A percentile compares a stretch with the other conserved stretches of the same genome.
Conservation (phyloP, 176 grass and related monocot species). For the Triticum aestivum region DNA sequence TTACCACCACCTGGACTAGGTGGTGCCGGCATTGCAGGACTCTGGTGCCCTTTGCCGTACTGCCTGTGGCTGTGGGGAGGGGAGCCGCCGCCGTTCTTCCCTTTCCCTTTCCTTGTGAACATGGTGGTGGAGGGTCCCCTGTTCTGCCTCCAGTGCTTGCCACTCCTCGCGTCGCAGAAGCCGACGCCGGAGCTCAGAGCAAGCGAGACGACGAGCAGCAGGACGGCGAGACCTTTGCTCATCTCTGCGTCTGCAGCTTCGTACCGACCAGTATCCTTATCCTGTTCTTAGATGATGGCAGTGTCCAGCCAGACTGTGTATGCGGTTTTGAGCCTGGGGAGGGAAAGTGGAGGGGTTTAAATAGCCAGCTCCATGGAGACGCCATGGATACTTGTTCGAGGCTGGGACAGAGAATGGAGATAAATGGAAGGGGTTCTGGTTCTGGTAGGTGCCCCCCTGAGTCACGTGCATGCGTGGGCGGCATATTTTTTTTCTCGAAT, state of each 20-base stretch:
- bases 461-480: constrained; percentile 28
- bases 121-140: constrained; percentile 38
- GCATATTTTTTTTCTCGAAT: no score
- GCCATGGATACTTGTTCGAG: constrained; percentile 26
- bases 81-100: constrained; percentile 29
- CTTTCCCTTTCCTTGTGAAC: constrained; percentile 63
- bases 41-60: constrained; percentile 20
- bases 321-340: neutral
- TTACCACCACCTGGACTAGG: constrained; percentile 24
- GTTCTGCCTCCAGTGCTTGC: constrained; percentile 60
- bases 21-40: constrained; percentile 37
- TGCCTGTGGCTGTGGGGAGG: constrained; percentile 24
- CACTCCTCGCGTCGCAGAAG: constrained; percentile 58
- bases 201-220: constrained; percentile 47
- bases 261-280: constrained; percentile 16
- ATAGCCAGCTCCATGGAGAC: constrained; percentile 13
- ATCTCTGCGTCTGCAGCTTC: constrained; percentile 38
- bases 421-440: neutral
- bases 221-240: constrained; percentile 51
- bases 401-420: constrained; percentile 17
- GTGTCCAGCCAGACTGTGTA: neutral
- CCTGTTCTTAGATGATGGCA: constrained; percentile 21
- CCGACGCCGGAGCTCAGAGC: constrained; percentile 37
- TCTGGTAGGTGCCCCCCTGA: neutral
- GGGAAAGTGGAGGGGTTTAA: constrained; percentile 45